Base-by-base conservation (phyloP, 2,329 filamentous ascomycete genomes). In the Sphaerostilbella broomeana region DNA sequence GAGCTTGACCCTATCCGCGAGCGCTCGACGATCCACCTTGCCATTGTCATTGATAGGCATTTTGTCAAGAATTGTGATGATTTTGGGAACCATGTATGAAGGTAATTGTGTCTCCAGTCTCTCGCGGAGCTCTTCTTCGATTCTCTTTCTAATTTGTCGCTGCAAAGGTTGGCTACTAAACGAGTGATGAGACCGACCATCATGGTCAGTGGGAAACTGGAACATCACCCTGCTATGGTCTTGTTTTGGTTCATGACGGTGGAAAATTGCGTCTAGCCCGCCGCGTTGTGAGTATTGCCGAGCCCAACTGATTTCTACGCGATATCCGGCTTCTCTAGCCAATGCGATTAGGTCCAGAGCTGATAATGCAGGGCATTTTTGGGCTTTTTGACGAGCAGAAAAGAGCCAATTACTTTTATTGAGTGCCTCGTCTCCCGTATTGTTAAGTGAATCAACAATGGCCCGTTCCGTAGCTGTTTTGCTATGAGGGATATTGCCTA, bases 261-360 rank as follows among this genome's bases (percentile, higher is more conserved):
- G 50, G 37, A 59, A 59, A 3, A 59, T 26, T 13, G 49, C 54
- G 17, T 58, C 56, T 0, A 58, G 15, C 1, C 46, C 52, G 10
- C 56, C 56, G 1, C 34, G 38, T n/a, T 52, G 54, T 6, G 47
- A 45, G 17, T 40, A 15, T 27, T 67, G 67, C n/a, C 60, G 54
- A 0, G 70, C 72, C 46, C 69, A 70, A 38, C 62, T 61, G 4
- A 62, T 47, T 15, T 72, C 64, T 15, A 72, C 69, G 16, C 63
- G 52, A 43, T 67, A 74, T n/a, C 69, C 68, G 11, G 60, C 50
- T 15, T 49, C 46, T 21, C 57, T 5, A 4, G 51, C 52, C 1
- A 61, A 21, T 3, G 48, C 35, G 1, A 38, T 43, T 5, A 57
- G 29, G 3, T 54, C 52, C 6, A 40, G 8, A 1, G 47, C 42